These are phyloP conservation scores for Friedmanniomyces endolithicus DNA, from an alignment of 495 filamentous ascomycete genomes.

Conservation along the genomic window DNA sequence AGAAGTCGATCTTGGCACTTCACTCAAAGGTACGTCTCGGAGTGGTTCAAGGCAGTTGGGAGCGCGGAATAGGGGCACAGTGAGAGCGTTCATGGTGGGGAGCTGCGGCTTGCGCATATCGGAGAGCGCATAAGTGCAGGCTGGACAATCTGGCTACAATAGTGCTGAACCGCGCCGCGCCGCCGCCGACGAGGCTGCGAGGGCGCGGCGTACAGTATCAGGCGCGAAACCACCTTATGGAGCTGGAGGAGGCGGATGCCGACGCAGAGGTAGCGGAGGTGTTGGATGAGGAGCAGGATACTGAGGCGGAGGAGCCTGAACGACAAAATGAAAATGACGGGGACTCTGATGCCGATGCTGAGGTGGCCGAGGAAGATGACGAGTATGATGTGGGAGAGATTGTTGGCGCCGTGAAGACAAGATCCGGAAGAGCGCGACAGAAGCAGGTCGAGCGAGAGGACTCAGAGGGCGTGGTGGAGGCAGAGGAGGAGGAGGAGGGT, in stretches of 20 bases:
- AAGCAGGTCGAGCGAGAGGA: conserved; percentile 31
- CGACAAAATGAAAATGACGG: conserved; percentile 28
- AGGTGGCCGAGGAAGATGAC: conserved; percentile 30
- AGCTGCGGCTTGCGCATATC: background rate
- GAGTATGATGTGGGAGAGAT: conserved; percentile 43
- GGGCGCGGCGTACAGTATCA: conserved; percentile 18
- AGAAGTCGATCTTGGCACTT: background rate
- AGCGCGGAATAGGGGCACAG: background rate
- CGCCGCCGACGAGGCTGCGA: conserved; percentile 20
- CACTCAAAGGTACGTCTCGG: background rate
- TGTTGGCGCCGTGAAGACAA: conserved; percentile 63
- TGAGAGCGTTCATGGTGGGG: background rate
- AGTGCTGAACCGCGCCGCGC: conserved; percentile 15
- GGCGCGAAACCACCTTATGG: conserved; percentile 9
- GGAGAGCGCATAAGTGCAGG: background rate
- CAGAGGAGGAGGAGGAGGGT: conserved; percentile 18
- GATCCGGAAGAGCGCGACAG: conserved; percentile 6
- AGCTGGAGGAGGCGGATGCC: conserved; percentile 5
- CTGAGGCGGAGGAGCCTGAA: conserved; percentile 30
- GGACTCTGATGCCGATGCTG: conserved; percentile 30
- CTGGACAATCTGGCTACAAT: conserved; percentile 21
- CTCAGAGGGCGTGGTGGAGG: conserved; percentile 33
- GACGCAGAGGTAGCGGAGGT: conserved; percentile 16
- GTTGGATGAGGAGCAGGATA: conserved; percentile 14
- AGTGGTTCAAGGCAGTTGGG: background rate